Conservation (phyloP, 495 filamentous ascomycete genomes). For the Cercophora scortea region DNA sequence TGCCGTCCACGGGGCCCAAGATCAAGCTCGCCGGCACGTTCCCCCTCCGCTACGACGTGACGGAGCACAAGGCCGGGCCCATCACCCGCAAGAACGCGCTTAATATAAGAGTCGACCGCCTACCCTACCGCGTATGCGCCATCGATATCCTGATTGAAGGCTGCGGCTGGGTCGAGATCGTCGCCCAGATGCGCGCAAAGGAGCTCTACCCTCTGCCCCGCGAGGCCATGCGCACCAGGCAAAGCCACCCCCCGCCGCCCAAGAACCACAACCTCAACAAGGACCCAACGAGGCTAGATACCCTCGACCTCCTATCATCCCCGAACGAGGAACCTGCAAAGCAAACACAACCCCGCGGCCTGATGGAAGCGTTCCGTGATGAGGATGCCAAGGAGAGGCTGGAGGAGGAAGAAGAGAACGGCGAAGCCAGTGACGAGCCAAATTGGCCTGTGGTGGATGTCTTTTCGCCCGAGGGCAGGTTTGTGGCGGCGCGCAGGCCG, state of each 20-base stretch:
- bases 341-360: no score
- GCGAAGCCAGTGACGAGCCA: conserved; percentile 10
- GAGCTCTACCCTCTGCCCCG: conserved; percentile 14
- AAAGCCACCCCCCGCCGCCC: no score
- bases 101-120: conserved; percentile 43
- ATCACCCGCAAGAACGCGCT: conserved; percentile 44
- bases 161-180: conserved; percentile 87
- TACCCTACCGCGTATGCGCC: conserved; percentile 73
- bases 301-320: no score
- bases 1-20: conserved; percentile 45
- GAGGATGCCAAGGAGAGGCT: not conserved
- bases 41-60: conserved; percentile 72
- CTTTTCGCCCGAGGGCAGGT: conserved; percentile 73
- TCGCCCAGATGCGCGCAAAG: conserved; percentile 64
- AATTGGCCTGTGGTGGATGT: conserved; percentile 70
- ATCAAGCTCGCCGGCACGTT: conserved; percentile 66
- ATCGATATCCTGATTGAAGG: conserved; percentile 86
- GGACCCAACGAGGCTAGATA: not conserved
- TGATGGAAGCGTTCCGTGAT: no score
- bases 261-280: not conserved
- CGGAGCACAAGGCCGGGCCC: conserved; percentile 56
- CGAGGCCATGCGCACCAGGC: no score
- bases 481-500: conserved; percentile 57
- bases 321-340: no score
- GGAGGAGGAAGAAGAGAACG: not conserved